phyloP scores from a whole-genome alignment of 2,329 filamentous ascomycete genomes.

The Dactylellina haptotyla region DNA sequence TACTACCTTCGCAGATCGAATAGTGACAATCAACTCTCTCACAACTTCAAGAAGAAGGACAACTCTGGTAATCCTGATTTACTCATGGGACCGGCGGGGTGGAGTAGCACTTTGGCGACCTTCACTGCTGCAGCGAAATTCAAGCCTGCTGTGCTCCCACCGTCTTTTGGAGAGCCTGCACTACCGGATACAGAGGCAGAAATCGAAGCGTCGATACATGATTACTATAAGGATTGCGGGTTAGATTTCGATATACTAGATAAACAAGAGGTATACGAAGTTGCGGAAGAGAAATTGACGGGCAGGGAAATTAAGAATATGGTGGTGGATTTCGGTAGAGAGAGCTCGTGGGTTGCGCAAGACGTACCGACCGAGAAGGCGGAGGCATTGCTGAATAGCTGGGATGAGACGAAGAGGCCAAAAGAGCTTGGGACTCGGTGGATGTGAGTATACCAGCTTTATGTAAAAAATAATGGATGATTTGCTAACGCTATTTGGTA shows the following conservation, averaged over 20 bases:
- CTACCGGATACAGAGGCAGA: conserved; percentile 37
- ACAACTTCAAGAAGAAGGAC: conserved; percentile 24
- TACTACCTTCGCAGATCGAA: conserved; percentile 41
- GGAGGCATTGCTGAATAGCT: conserved; percentile 34
- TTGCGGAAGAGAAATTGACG: conserved; percentile 46
- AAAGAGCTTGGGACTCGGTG: conserved; percentile 46
- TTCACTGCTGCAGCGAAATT: conserved; percentile 30
- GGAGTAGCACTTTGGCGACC: conserved; percentile 33
- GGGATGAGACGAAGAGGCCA: conserved; percentile 41
- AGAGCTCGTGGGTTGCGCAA: conserved; percentile 48
- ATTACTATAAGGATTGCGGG: conserved; percentile 47
- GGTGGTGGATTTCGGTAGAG: conserved; percentile 52
- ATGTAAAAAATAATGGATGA: neutral
- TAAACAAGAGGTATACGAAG: conserved; percentile 29
- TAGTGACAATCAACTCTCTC: conserved; percentile 44
- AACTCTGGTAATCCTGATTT: conserved; percentile 8
- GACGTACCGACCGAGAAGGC: conserved; percentile 43
- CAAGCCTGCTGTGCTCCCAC: conserved; percentile 44
- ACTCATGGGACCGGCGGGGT: neutral
- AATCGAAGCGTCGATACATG: conserved; percentile 28
- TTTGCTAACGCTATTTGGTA: conserved; percentile 5
- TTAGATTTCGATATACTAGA: conserved; percentile 43
- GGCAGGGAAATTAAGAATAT: conserved; percentile 44
- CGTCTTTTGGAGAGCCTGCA: conserved; percentile 31
- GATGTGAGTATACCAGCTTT: conserved; percentile 34